Conservation (phyloP, 2,329 filamentous ascomycete species). For the Lachnellula hyalina region DNA sequence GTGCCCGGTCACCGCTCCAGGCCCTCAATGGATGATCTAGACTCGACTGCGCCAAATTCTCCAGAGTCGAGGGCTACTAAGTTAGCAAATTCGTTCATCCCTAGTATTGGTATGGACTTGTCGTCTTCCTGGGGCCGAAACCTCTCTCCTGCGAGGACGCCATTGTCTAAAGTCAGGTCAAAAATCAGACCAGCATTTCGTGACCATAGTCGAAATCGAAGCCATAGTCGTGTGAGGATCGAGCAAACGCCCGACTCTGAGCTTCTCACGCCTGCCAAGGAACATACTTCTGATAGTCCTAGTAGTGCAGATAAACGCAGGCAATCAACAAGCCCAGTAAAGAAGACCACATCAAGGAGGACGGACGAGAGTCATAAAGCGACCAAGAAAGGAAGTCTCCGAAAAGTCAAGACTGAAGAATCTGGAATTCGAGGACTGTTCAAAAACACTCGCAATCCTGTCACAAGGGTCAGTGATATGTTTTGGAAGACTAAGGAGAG, state of each 20-base stretch:
- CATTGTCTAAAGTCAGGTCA: constrained; percentile 38
- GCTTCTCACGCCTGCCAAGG: constrained; percentile 11
- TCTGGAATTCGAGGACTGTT: constrained; percentile 68
- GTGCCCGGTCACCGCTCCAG: constrained; percentile 36
- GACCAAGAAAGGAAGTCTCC: constrained; percentile 43
- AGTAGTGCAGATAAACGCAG: constrained; percentile 12
- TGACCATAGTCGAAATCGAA: constrained; percentile 41
- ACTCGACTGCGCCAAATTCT: constrained; percentile 37
- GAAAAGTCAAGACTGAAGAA: constrained; percentile 39
- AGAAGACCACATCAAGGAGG: constrained; percentile 33
- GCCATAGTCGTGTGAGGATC: constrained; percentile 39
- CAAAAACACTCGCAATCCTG: constrained; percentile 64
- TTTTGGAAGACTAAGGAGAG: constrained; percentile 52
- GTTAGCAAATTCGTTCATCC: constrained; percentile 40
- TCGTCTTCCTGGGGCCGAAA: constrained; percentile 59
- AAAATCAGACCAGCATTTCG: constrained; percentile 33
- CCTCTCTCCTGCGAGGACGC: constrained; percentile 58
- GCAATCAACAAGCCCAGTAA: constrained; percentile 35
- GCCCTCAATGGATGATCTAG: constrained; percentile 39
- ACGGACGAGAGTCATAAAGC: constrained; percentile 45
- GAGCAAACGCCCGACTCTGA: constrained; percentile 28
- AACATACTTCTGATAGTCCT: constrained; percentile 23
- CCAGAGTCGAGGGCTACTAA: constrained; percentile 22
- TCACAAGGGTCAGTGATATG: constrained; percentile 55
- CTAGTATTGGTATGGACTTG: constrained; percentile 56